phyloP scores from a whole-genome alignment of 139 green algal species.

The Zygnema circumcarinatum region DNA sequence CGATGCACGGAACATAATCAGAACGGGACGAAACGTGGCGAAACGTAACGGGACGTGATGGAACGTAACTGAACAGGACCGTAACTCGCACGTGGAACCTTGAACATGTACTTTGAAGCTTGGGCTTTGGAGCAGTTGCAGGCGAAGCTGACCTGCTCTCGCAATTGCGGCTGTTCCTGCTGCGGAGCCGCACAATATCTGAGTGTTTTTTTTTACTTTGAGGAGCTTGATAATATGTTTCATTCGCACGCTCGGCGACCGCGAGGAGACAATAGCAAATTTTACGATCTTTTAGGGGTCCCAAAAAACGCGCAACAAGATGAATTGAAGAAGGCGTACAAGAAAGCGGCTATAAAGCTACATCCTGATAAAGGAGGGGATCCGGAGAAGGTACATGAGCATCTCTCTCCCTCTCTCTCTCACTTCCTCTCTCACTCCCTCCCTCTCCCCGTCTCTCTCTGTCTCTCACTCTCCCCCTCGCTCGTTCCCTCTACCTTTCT shows the following conservation, averaged over 20 bases:
- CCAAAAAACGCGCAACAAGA: slow-evolving; percentile 82
- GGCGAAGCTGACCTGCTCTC: not conserved
- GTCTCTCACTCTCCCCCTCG: no score
- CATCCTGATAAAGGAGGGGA: slow-evolving; percentile 78
- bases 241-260: not conserved
- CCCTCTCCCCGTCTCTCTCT: no score
- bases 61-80: no score
- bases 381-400: slow-evolving; percentile 78
- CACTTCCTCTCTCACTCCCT: no score
- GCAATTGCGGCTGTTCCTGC: not conserved
- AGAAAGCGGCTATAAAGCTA: slow-evolving; percentile 74
- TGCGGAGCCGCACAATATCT: not conserved
- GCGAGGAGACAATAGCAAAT: slow-evolving; percentile 37
- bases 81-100: no score
- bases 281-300: slow-evolving; percentile 86
- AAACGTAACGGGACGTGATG: no score
- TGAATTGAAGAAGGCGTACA: slow-evolving; percentile 95
- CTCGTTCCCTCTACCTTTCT: no score
- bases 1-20: no score
- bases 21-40: no score
- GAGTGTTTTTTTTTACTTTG: not conserved
- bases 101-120: not conserved
- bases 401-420: no score
- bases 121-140: not conserved
- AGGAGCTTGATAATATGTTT: not conserved